Percentiles rank a stretch among this genome's conserved stretches.
phyloP scores from a whole-genome alignment of 1,139 yeast species.

The Arxiozyma bovina region DNA sequence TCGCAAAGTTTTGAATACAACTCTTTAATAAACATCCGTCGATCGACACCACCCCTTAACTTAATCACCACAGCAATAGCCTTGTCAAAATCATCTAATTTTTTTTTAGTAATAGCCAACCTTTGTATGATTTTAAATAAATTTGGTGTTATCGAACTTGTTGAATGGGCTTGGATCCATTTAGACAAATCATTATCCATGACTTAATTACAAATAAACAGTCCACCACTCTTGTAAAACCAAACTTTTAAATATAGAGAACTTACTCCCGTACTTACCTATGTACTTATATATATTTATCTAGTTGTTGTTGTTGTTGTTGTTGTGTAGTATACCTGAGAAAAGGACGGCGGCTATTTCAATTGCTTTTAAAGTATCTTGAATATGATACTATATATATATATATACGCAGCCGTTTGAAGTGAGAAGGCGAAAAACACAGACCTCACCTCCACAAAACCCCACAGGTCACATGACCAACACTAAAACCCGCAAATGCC shows the following conservation, averaged over 20 bases:
- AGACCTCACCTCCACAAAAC: no score
- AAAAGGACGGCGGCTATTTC: no score
- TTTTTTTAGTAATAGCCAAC: slow-evolving; percentile 14
- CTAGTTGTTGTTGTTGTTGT: no score
- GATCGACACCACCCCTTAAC: slow-evolving; percentile 13
- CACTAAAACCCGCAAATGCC: neutral
- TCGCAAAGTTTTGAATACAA: slow-evolving; percentile 7
- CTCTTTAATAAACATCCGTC: slow-evolving; percentile 13
- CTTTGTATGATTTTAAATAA: slow-evolving; percentile 16
- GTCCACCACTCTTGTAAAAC: no score
- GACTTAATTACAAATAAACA: neutral
- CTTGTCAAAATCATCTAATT: slow-evolving; percentile 14
- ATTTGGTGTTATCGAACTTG: slow-evolving; percentile 17
- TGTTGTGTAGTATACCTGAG: no score
- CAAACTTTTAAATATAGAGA: neutral
- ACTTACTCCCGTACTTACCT: neutral
- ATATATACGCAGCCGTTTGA: no score
- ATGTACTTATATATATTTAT: no score
- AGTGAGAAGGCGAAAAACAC: no score
- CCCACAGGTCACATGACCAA: no score
- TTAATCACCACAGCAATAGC: slow-evolving; percentile 23
- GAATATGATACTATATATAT: no score
- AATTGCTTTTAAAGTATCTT: no score
- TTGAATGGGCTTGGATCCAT: slow-evolving; percentile 18
- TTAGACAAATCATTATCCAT: neutral